phyloP scores from a whole-genome alignment of 257 asterid species.

The Verbena officinalis region DNA sequence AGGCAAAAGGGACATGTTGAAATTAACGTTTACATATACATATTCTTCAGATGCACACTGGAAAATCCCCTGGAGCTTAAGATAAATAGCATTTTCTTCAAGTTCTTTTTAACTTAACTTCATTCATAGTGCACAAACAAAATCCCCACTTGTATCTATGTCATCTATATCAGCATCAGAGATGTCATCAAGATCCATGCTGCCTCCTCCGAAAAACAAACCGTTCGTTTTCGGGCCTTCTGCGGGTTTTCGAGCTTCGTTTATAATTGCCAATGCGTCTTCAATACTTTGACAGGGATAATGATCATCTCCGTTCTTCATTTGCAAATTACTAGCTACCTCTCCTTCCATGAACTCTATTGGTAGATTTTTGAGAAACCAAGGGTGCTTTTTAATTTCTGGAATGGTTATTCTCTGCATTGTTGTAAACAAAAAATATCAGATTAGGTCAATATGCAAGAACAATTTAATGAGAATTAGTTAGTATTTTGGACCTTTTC shows the following conservation, averaged over 20 bases:
- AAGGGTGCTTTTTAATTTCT: slow-evolving; percentile 68
- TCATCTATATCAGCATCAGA: slow-evolving; percentile 63
- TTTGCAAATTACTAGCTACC: slow-evolving; percentile 35
- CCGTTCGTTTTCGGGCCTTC: slow-evolving; percentile 36
- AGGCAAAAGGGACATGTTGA: too few species aligned
- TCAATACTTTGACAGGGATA: slow-evolving; percentile 51
- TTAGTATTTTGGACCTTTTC: slow-evolving; percentile 61
- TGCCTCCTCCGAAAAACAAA: slow-evolving; percentile 42
- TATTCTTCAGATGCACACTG: too few species aligned
- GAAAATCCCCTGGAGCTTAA: too few species aligned
- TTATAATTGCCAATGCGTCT: slow-evolving; percentile 60
- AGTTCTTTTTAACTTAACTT: too few species aligned
- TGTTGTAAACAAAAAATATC: too few species aligned
- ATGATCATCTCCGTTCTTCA: slow-evolving; percentile 24
- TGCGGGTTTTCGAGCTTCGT: slow-evolving; percentile 51
- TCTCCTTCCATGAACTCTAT: slow-evolving; percentile 51
- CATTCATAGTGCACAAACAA: slow-evolving; percentile 64
- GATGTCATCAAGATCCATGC: slow-evolving; percentile 70
- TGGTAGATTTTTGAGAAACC: slow-evolving; percentile 64
- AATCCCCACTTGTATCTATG: slow-evolving; percentile 64
- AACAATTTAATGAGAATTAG: too few species aligned
- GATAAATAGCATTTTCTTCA: too few species aligned
- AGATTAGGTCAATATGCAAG: too few species aligned
- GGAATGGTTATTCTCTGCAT: slow-evolving; percentile 76
- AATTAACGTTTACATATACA: too few species aligned